phyloP scores from a whole-genome alignment of 306 rosid species.

The Urtica urens region DNA sequence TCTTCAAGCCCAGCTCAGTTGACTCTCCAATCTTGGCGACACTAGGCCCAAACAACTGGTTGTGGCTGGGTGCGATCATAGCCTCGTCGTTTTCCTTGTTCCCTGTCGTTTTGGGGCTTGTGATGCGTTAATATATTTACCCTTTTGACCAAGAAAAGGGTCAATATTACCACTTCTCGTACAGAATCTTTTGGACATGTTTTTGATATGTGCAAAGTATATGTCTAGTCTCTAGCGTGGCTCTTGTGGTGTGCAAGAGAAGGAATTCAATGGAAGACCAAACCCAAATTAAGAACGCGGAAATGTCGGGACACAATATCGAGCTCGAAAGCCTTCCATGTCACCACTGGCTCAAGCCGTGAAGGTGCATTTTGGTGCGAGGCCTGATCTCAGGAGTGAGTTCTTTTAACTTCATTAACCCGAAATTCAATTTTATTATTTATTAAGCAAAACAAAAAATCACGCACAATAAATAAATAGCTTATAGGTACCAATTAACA shows the following conservation, averaged over 20 bases:
- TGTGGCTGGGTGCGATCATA: conserved; percentile 27
- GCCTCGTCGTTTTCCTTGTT: conserved; percentile 33
- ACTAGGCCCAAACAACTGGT: conserved; percentile 31
- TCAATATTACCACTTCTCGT: conserved; percentile 24
- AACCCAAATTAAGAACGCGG: conserved; percentile 13
- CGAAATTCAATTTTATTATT: too few species aligned
- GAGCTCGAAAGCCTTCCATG: conserved; percentile 31
- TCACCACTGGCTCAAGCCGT: conserved; percentile 26
- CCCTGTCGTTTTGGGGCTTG: conserved; percentile 24
- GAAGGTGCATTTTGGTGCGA: conserved; percentile 26
- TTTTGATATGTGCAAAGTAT: conserved; percentile 27
- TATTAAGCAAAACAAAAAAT: neutral
- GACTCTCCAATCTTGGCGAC: conserved; percentile 25
- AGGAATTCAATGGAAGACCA: conserved; percentile 14
- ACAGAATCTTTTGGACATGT: conserved; percentile 30
- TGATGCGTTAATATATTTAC: conserved; percentile 28
- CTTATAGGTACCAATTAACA: neutral
- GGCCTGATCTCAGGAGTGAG: conserved; percentile 39
- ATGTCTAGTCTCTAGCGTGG: conserved; percentile 24
- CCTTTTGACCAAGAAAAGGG: conserved; percentile 19
- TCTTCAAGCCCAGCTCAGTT: conserved; percentile 24
- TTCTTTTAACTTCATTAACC: neutral
- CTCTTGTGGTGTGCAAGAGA: conserved; percentile 25
- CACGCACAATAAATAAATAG: neutral
- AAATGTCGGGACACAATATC: conserved; percentile 9